Evolutionary conservation across 352 stramenopile species (phyloP).

Genomic region (Pythium myriotylum): DNA sequence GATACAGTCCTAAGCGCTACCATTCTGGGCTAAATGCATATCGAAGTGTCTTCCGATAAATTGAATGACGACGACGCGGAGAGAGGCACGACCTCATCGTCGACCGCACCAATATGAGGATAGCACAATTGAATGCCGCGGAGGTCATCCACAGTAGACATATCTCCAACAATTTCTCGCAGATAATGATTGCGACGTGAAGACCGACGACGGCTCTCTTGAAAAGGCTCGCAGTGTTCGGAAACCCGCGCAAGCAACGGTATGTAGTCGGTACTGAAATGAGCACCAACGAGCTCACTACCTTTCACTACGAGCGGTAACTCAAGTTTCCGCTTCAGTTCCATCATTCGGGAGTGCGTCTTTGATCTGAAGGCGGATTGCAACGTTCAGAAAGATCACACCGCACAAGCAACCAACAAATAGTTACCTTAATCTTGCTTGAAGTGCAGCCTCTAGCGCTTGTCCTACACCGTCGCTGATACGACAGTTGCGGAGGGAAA

Average conservation of each 20-base stretch:
- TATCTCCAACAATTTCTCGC: constrained; percentile 69
- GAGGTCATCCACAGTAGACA: constrained; percentile 61
- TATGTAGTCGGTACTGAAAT: constrained; percentile 71
- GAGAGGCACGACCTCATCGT: constrained; percentile 57
- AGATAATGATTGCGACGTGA: constrained; percentile 82
- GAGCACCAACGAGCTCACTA: constrained; percentile 30
- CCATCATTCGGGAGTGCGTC: constrained; percentile 23
- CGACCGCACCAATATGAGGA: background rate
- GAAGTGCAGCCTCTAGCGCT: constrained; percentile 7
- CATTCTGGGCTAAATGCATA: constrained; percentile 4
- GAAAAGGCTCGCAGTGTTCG: constrained; percentile 42
- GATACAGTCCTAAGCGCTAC: background rate
- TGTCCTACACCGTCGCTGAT: constrained; percentile 17
- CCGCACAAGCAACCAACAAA: no score
- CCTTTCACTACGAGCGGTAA: constrained; percentile 28
- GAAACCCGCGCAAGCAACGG: constrained; percentile 65
- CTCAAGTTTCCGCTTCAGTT: constrained; percentile 49
- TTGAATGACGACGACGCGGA: constrained; percentile 32
- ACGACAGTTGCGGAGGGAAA: constrained; percentile 6
- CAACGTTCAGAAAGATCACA: no score
- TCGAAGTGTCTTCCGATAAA: background rate
- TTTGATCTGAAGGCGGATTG: constrained; percentile 8
- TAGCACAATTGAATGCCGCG: constrained; percentile 16
- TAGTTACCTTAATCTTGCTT: constrained; percentile 13
- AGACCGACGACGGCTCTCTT: constrained; percentile 61